Evolutionary conservation across 805 yeast genomes (phyloP).

Genomic region (Yamadazyma insecticola): DNA sequence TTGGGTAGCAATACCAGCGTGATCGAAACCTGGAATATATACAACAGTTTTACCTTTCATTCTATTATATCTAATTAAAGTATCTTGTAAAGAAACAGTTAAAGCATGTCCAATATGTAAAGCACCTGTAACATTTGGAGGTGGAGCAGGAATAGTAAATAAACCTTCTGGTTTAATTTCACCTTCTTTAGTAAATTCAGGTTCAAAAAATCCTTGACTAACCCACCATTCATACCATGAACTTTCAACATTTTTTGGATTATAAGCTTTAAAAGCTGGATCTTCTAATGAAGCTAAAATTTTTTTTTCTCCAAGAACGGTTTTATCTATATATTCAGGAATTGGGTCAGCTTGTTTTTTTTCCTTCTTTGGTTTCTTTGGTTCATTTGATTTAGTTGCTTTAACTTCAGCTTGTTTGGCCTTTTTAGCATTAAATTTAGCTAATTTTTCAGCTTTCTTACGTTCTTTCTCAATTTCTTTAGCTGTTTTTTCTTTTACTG

Average conservation of each 20-base stretch:
- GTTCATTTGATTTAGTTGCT: constrained; percentile 33
- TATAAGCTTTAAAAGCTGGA: constrained; percentile 90
- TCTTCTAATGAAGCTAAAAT: constrained; percentile 81
- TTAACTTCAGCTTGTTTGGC: constrained; percentile 49
- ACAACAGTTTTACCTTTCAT: constrained; percentile 95
- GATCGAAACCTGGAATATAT: constrained; percentile 95
- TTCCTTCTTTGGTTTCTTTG: constrained; percentile 62
- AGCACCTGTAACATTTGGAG: constrained; percentile 99
- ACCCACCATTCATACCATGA: constrained; percentile 99
- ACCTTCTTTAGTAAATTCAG: constrained; percentile 75
- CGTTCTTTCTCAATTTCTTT: constrained; percentile 83
- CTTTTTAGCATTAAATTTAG: constrained; percentile 83
- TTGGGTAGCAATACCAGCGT: constrained; percentile 98
- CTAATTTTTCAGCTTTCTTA: constrained; percentile 82
- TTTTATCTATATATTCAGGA: constrained; percentile 83
- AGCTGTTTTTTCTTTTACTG: constrained; percentile 56
- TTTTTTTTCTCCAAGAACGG: constrained; percentile 90
- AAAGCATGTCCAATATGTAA: constrained; percentile 97
- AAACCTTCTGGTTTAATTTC: constrained; percentile 73
- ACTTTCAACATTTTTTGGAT: constrained; percentile 87
- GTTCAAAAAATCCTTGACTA: constrained; percentile 80
- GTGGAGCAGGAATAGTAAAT: constrained; percentile 96
- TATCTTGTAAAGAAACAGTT: constrained; percentile 91
- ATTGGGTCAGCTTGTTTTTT: constrained; percentile 64
- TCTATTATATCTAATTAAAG: constrained; percentile 89